Evolutionary conservation across 2,329 filamentous ascomycete genomes (phyloP).

Genomic region (Epichloe scottii): DNA sequence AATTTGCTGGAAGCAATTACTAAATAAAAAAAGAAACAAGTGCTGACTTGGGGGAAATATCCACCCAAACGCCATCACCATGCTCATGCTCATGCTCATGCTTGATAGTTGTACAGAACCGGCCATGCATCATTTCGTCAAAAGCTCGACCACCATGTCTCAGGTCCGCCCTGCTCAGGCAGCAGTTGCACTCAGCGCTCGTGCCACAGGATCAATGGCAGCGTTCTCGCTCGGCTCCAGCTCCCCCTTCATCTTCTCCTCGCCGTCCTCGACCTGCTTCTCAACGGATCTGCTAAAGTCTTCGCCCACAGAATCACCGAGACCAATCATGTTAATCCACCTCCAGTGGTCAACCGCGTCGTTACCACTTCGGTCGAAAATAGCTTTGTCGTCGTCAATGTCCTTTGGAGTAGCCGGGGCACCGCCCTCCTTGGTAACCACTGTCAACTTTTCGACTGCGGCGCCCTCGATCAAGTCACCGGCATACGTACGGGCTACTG

Average conservation of each 20-base stretch:
- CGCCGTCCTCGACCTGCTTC: constrained; percentile 22
- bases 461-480: constrained; percentile 38
- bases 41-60: background rate
- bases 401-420: constrained; percentile 20
- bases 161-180: background rate
- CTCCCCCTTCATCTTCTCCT: constrained; percentile 23
- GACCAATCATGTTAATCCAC: constrained; percentile 40
- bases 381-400: constrained; percentile 35
- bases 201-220: background rate
- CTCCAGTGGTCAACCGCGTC: constrained; percentile 34
- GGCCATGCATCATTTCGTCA: background rate
- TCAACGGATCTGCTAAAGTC: constrained; percentile 17
- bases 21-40: background rate
- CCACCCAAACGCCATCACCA: background rate
- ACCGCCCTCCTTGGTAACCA: constrained; percentile 8
- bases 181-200: constrained; percentile 2
- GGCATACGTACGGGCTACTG: constrained; percentile 35
- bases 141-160: background rate
- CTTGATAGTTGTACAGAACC: background rate
- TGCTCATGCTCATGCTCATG: background rate
- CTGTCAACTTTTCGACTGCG: constrained; percentile 23
- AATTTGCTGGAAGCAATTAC: background rate
- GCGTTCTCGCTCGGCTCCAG: constrained; percentile 21
- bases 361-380: constrained; percentile 32
- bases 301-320: constrained; percentile 24